A percentile compares a stretch with the other conserved stretches of the same genome.
Conservation (phyloP, 768 basidiomycete species). For the Tulasnella sp. region DNA sequence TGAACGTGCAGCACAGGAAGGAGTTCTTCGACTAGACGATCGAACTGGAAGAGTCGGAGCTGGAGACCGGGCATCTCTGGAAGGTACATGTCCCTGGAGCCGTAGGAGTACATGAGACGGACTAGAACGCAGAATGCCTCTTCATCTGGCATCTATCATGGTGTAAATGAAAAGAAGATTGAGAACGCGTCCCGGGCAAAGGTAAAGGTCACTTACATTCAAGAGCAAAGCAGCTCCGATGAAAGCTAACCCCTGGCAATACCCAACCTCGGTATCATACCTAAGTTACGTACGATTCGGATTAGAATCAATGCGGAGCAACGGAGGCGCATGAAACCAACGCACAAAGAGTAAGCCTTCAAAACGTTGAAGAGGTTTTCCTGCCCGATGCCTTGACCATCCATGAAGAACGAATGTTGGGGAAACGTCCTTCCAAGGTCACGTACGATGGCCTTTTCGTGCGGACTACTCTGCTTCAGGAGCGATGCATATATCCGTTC, state of each 20-base stretch:
- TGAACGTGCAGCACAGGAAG: slow-evolving; percentile 89
- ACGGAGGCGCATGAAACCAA: slow-evolving; percentile 9
- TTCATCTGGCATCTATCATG: slow-evolving; percentile 91
- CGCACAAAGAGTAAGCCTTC: slow-evolving; percentile 92
- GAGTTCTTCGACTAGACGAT: slow-evolving; percentile 86
- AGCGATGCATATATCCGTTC: slow-evolving; percentile 69
- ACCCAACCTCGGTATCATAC: slow-evolving; percentile 89
- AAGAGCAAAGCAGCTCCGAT: slow-evolving; percentile 88
- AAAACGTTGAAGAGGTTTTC: slow-evolving; percentile 97
- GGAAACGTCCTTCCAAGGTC: slow-evolving; percentile 97
- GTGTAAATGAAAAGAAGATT: neutral
- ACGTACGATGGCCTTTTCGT: slow-evolving; percentile 90
- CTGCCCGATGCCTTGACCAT: slow-evolving; percentile 90
- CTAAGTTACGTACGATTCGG: slow-evolving; percentile 29
- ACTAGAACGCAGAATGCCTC: slow-evolving; percentile 96
- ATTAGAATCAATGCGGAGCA: slow-evolving; percentile 27
- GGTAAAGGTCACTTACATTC: slow-evolving; percentile 52
- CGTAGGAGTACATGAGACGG: slow-evolving; percentile 92
- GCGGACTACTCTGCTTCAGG: slow-evolving; percentile 72
- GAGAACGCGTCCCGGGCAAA: neutral
- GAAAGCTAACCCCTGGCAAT: slow-evolving; percentile 96
- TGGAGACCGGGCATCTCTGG: slow-evolving; percentile 99
- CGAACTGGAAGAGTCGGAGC: slow-evolving; percentile 83
- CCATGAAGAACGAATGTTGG: slow-evolving; percentile 91
- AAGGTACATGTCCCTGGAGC: slow-evolving; percentile 92